These are phyloP conservation scores for Craspedostauros australis DNA, from an alignment of 108 stramenopile species.

Conservation along the genomic window DNA sequence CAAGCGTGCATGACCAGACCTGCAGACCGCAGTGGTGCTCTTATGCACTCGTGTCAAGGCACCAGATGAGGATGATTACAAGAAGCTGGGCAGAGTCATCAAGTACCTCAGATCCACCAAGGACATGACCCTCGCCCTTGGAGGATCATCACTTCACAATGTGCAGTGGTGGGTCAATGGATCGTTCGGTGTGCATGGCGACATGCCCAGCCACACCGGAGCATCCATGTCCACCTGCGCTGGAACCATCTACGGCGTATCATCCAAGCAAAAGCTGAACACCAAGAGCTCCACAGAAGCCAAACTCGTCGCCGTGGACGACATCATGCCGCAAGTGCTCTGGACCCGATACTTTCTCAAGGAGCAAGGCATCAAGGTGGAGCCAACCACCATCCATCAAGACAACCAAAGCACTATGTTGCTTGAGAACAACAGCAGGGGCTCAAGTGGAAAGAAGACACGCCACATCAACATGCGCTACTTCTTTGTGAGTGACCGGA, in stretches of 20 bases:
- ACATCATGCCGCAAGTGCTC: conserved; percentile 28
- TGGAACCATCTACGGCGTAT: conserved; percentile 17
- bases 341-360: conserved; percentile 40
- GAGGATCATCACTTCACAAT: neutral
- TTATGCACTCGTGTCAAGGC: conserved; percentile 12
- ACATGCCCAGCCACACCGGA: conserved; percentile 46
- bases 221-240: conserved; percentile 29
- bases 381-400: conserved; percentile 7
- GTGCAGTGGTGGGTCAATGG: conserved; percentile 47
- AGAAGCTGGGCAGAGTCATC: conserved; percentile 21
- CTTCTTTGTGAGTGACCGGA: conserved; percentile 31
- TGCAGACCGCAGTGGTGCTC: conserved; percentile 12
- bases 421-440: conserved; percentile 35
- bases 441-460: conserved; percentile 34
- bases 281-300: conserved; percentile 41
- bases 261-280: conserved; percentile 32
- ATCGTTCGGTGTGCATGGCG: conserved; percentile 37
- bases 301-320: conserved; percentile 35
- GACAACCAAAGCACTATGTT: conserved; percentile 51
- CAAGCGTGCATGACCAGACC: conserved; percentile 15
- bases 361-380: conserved; percentile 34
- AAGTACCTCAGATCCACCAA: conserved; percentile 22
- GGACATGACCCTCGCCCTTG: conserved; percentile 3
- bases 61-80: conserved; percentile 28
- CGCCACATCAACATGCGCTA: conserved; percentile 34